Evolutionary conservation across 2,329 filamentous ascomycete genomes (phyloP).

Genomic region (Colletotrichum sp.): DNA sequence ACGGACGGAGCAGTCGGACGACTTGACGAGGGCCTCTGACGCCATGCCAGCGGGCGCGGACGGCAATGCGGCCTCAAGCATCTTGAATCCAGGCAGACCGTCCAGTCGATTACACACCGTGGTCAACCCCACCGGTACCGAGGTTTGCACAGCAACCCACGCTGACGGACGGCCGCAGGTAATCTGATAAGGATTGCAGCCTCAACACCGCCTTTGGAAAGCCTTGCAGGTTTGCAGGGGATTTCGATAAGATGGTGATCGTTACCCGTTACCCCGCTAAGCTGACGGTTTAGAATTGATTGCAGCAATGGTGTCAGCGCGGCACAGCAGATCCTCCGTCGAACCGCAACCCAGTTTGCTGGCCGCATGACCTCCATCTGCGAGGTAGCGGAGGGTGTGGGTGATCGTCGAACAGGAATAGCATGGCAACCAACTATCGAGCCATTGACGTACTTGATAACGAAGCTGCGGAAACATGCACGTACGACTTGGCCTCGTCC

Average conservation of each 20-base stretch:
- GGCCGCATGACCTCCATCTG: slow-evolving; percentile 9
- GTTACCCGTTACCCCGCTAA: background rate
- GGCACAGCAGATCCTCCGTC: slow-evolving; percentile 9
- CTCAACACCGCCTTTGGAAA: background rate
- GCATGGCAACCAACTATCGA: background rate
- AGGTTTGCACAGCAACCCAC: background rate
- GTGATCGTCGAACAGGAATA: background rate
- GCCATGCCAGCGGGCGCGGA: background rate
- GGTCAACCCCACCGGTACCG: background rate
- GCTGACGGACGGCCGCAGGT: background rate
- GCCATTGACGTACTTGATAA: slow-evolving; percentile 3
- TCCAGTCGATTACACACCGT: background rate
- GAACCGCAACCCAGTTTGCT: background rate
- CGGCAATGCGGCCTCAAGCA: background rate
- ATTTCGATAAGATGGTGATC: slow-evolving; percentile 1
- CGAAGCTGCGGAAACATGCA: background rate
- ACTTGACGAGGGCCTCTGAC: background rate
- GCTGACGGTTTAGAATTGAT: slow-evolving; percentile 13
- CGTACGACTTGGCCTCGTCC: slow-evolving; percentile 2
- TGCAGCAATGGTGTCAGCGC: background rate
- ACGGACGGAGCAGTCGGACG: slow-evolving; percentile 9
- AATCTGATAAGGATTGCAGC: background rate
- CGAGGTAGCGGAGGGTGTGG: slow-evolving; percentile 1
- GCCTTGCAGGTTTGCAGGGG: background rate
- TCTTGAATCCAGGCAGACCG: background rate